These are phyloP conservation scores for Penicillium sp. DNA, from an alignment of 2,329 filamentous ascomycete species.

Conservation along the genomic window DNA sequence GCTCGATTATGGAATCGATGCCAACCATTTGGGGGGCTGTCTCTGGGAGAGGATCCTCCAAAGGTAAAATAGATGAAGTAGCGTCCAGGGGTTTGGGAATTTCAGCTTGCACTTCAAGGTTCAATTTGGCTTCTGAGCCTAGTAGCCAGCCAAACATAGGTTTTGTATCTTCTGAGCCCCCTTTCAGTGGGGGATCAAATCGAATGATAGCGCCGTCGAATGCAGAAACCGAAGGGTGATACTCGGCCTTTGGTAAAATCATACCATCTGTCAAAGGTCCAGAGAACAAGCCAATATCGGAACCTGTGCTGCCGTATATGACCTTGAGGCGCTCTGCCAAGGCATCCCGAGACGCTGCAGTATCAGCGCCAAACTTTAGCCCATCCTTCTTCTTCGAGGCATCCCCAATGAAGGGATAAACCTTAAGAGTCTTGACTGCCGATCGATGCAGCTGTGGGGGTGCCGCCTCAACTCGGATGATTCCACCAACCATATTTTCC, in stretches of 20 bases:
- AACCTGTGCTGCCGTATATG: constrained; percentile 64
- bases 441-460: constrained; percentile 69
- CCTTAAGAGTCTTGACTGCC: constrained; percentile 67
- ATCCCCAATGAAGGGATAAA: constrained; percentile 74
- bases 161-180: constrained; percentile 33
- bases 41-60: constrained; percentile 58
- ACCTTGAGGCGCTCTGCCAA: constrained; percentile 68
- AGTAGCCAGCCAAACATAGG: constrained; percentile 65
- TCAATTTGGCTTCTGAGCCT: constrained; percentile 71
- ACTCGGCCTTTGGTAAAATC: constrained; percentile 65
- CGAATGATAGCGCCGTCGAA: constrained; percentile 85
- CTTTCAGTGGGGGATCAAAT: constrained; percentile 64
- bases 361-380: constrained; percentile 84
- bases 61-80: constrained; percentile 41
- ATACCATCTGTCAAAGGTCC: constrained; percentile 90
- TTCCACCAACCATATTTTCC: constrained; percentile 75
- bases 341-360: constrained; percentile 78
- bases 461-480: constrained; percentile 84
- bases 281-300: constrained; percentile 66
- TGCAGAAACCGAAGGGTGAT: constrained; percentile 54
- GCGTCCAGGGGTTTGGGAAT: constrained; percentile 64
- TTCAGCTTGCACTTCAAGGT: constrained; percentile 74
- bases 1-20: constrained; percentile 73
- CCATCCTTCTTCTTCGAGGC: constrained; percentile 61
- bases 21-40: constrained; percentile 70